These are phyloP conservation scores for Thuidium tamariscinum DNA, from an alignment of 225 moss, liverwort and hornwort species.

Conservation along the genomic window DNA sequence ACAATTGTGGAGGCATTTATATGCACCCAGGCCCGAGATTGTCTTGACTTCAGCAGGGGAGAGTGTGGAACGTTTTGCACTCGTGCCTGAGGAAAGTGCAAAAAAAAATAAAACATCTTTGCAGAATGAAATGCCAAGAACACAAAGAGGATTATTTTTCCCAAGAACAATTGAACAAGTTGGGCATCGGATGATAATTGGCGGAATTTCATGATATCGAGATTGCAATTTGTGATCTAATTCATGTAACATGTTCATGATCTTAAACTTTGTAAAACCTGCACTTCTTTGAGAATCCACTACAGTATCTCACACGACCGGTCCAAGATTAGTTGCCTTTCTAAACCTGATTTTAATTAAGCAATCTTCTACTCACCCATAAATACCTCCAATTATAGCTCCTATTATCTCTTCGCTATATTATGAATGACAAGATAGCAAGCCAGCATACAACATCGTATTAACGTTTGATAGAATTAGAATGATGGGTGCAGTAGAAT, in stretches of 20 bases:
- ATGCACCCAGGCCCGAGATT: slow-evolving; percentile 29
- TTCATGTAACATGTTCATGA: background rate
- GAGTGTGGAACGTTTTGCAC: slow-evolving; percentile 48
- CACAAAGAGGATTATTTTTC: background rate
- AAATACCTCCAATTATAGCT: no score
- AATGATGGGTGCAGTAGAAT: background rate
- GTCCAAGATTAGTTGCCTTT: background rate
- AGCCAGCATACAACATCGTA: background rate
- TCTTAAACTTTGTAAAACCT: background rate
- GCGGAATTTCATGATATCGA: background rate
- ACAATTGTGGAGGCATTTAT: slow-evolving; percentile 9
- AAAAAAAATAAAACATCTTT: background rate
- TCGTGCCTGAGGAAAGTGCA: slow-evolving; percentile 34
- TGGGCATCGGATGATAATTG: background rate
- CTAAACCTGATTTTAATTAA: background rate
- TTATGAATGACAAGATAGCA: background rate
- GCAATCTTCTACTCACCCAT: background rate
- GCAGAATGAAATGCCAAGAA: background rate
- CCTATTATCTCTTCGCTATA: no score
- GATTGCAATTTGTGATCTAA: background rate
- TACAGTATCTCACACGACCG: background rate
- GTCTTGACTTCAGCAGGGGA: slow-evolving; percentile 31
- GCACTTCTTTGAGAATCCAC: background rate
- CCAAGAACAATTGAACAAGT: background rate
- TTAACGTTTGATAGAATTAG: background rate